phyloP scores from a whole-genome alignment of 1,284 basidiomycete genomes.

The Pseudozyma sp. region DNA sequence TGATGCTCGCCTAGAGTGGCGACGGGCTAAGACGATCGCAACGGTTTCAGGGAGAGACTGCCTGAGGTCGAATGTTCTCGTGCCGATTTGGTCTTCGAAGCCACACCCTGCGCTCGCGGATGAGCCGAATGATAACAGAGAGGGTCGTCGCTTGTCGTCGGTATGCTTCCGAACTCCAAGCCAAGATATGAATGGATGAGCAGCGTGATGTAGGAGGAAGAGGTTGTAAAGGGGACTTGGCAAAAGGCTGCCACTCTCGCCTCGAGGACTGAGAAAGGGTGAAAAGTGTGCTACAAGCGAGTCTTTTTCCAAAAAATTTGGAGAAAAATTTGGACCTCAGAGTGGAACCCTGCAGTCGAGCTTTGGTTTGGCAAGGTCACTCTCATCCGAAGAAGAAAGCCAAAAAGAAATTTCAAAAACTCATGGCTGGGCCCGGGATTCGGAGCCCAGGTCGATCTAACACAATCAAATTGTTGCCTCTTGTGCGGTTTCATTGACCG shows the following conservation, averaged over 20 bases:
- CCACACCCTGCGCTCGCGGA: neutral
- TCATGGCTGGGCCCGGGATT: conserved; percentile 4
- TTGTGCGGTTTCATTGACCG: no score
- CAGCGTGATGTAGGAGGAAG: conserved; percentile 11
- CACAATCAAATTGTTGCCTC: neutral
- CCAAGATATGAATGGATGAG: conserved; percentile 15
- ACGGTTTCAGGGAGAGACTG: neutral
- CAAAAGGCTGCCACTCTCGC: neutral
- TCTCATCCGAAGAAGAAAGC: no score
- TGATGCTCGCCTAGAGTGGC: neutral
- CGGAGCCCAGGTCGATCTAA: neutral
- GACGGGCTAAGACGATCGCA: neutral
- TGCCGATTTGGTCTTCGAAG: neutral
- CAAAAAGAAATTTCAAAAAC: conserved; percentile 6
- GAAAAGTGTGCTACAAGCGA: neutral
- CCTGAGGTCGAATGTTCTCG: neutral
- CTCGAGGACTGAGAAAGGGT: neutral
- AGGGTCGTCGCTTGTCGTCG: conserved; percentile 2
- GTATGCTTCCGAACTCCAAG: conserved; percentile 5
- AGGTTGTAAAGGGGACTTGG: neutral
- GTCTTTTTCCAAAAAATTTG: conserved; percentile 7
- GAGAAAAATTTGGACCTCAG: conserved; percentile 1
- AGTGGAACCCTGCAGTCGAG: neutral
- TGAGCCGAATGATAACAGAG: neutral
- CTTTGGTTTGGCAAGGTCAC: neutral